Evolutionary conservation across 2,329 filamentous ascomycete species (phyloP).

Genomic region (Colletotrichum magnum): DNA sequence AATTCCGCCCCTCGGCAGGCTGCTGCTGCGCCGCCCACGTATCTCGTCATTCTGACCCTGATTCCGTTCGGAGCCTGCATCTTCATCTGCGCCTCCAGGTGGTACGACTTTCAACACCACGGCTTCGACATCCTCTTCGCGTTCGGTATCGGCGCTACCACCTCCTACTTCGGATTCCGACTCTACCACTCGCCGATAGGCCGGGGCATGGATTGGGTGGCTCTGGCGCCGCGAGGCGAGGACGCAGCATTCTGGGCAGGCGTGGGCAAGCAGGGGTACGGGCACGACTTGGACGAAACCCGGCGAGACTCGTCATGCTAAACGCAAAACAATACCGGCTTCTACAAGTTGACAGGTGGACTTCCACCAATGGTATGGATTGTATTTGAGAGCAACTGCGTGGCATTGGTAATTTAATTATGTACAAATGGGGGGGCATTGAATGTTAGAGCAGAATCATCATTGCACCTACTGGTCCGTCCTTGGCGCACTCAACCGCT

Average conservation of each 20-base stretch:
- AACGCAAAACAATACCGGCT: not conserved
- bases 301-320: conserved; percentile 13
- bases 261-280: conserved; percentile 20
- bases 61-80: conserved; percentile 77
- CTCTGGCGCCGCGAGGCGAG: conserved; percentile 75
- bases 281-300: not conserved
- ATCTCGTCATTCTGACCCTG: conserved; percentile 75
- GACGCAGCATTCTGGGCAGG: conserved; percentile 32
- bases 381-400: not conserved
- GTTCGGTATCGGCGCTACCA: conserved; percentile 76
- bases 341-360: not conserved
- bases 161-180: conserved; percentile 77
- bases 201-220: conserved; percentile 80
- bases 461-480: too few species aligned
- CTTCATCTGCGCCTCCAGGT: conserved; percentile 81
- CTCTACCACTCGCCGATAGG: conserved; percentile 78
- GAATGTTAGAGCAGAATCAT: not conserved
- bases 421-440: not conserved
- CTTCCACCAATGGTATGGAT: not conserved
- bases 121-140: conserved; percentile 86
- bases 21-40: conserved; percentile 81
- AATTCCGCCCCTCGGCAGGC: conserved; percentile 71
- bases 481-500: too few species aligned
- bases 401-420: not conserved
- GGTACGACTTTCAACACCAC: conserved; percentile 83